Evolutionary conservation across 2,329 filamentous ascomycete species (phyloP), one percentile per base, ranked within the genome.

Genomic region (Chaetomiaceae sp.): DNA sequence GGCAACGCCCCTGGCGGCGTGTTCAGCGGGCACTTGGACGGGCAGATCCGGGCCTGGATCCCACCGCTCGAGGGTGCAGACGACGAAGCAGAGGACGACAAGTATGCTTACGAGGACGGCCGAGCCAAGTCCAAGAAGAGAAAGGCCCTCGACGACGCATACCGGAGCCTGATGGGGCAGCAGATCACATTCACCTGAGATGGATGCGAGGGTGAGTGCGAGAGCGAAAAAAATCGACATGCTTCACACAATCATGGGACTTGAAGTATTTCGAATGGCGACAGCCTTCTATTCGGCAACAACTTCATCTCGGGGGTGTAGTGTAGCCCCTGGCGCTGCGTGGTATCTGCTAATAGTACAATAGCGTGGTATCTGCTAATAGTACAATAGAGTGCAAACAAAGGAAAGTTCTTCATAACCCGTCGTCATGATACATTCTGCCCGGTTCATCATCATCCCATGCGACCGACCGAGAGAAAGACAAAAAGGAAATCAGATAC

Each of bases 1-100:
- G 72, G 68, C 2, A 80, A 76, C 56, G 74, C 73, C 19, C 61
- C 75, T 4, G 80, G 80, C 0, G 77, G 73, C 8, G 65, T 96
- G 53, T 95, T 90, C 70, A 94, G 89, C 49, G 87, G 84, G 2
- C 90, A 96, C 64, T 77, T 85, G 3, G 90, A 96, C 66, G 92
- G 92, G 0, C 86, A 85, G 48, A 92, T 97, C 53, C 80, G 87
- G 40, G 81, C 82, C 4, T 96, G 92, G 91, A 77, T 79, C 61
- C 87, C 89, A 2, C 73, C 74, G 33, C 70, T 82, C 1, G 59
- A 58, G 19, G 64, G 60, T 1, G 22, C 47, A 2, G 61, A 82
- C 46, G 75, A 74, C 12, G 74, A 77, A 34, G 72, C 75, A 12
- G 72, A 75, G 12, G 74, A 75, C 3, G 69, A 72, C 15, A 64